phyloP scores from a whole-genome alignment of 495 filamentous ascomycete genomes.

The Penicillium desertorum region DNA sequence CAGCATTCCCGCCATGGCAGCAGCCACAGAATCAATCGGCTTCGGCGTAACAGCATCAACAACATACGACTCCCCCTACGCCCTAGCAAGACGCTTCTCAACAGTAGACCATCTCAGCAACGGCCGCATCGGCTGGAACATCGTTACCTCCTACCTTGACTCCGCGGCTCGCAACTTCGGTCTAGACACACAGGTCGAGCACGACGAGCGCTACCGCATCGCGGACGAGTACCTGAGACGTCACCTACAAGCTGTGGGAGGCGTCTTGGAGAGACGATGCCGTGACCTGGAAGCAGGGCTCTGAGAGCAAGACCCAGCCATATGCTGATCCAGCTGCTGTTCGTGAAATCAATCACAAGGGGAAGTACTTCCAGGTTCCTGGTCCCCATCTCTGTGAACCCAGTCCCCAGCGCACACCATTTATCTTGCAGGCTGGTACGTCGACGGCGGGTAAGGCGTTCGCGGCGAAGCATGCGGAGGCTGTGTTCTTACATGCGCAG shows the following conservation, averaged over 20 bases:
- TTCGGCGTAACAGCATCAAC: conserved; percentile 66
- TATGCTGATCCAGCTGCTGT: conserved; percentile 60
- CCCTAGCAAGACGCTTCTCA: conserved; percentile 62
- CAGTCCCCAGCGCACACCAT: conserved; percentile 64
- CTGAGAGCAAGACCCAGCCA: conserved; percentile 29
- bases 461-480: conserved; percentile 59
- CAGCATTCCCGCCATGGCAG: conserved; percentile 46
- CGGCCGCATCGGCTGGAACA: conserved; percentile 65
- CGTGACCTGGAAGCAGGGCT: conserved; percentile 34
- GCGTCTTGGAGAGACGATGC: conserved; percentile 68
- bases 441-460: conserved; percentile 62
- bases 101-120: conserved; percentile 68
- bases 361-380: conserved; percentile 64
- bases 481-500: conserved; percentile 52
- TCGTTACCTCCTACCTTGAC: conserved; percentile 67
- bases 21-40: conserved; percentile 60
- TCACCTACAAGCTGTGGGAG: conserved; percentile 69
- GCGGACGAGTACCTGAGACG: conserved; percentile 67
- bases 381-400: conserved; percentile 67
- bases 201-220: conserved; percentile 66
- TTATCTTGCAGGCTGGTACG: conserved; percentile 64
- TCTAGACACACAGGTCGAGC: conserved; percentile 55
- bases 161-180: conserved; percentile 63
- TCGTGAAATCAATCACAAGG: conserved; percentile 62
- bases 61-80: conserved; percentile 68